Conservation (phyloP, 2,329 filamentous ascomycete genomes). For the Hymenoscyphus fraxineus region DNA sequence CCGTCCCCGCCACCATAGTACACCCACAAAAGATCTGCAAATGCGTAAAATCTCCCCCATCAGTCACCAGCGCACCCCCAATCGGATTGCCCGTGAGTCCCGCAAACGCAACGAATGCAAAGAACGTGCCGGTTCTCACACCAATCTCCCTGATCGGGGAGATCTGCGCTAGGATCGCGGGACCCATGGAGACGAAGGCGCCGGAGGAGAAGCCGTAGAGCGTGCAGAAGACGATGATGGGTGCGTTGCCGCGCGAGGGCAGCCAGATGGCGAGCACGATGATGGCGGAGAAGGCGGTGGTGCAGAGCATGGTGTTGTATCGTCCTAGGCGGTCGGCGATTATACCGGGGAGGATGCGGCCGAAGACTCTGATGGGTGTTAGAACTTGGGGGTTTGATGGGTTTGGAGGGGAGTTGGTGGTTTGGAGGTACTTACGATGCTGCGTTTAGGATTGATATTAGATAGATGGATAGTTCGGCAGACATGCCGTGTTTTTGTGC, state of each 20-base stretch:
- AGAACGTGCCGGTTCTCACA: slow-evolving; percentile 61
- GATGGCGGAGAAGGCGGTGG: slow-evolving; percentile 43
- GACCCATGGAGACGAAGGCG: slow-evolving; percentile 59
- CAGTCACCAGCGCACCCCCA: slow-evolving; percentile 56
- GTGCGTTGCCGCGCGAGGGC: slow-evolving; percentile 47
- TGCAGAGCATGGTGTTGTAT: slow-evolving; percentile 51
- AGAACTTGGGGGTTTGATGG: slow-evolving; percentile 12
- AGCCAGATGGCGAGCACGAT: slow-evolving; percentile 53
- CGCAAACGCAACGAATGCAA: slow-evolving; percentile 58
- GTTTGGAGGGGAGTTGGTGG: neutral
- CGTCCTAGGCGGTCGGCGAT: slow-evolving; percentile 51
- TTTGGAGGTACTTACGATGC: slow-evolving; percentile 34
- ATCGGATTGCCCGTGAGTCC: slow-evolving; percentile 66
- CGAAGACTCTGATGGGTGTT: slow-evolving; percentile 42
- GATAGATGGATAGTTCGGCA: slow-evolving; percentile 44
- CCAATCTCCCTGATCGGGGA: slow-evolving; percentile 68
- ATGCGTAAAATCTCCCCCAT: slow-evolving; percentile 45
- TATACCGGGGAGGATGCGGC: slow-evolving; percentile 51
- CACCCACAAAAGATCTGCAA: slow-evolving; percentile 64
- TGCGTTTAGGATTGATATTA: slow-evolving; percentile 52
- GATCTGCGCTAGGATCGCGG: slow-evolving; percentile 66
- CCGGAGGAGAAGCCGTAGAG: slow-evolving; percentile 69
- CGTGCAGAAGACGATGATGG: slow-evolving; percentile 61
- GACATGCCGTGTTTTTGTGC: slow-evolving; percentile 48
- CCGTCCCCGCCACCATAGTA: slow-evolving; percentile 43